Evolutionary conservation across 2,329 filamentous ascomycete genomes (phyloP), one percentile per base, ranked within the genome.

Genomic region (Monilinia aucupariae): DNA sequence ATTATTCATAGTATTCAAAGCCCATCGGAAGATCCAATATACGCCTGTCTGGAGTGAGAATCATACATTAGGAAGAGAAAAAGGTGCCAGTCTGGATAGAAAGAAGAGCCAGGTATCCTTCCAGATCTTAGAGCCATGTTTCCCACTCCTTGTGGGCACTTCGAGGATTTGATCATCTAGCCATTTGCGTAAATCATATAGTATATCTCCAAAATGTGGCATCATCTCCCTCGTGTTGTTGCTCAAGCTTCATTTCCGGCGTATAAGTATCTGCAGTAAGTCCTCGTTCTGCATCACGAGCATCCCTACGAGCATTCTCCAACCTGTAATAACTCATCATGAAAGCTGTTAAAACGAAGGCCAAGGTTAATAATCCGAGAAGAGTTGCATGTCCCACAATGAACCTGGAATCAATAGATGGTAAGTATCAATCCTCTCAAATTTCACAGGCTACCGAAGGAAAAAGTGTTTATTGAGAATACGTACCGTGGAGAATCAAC

Each of bases 281-380:
- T 70, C 79, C 75, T 61, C 77, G 69, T 50, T 73, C 72, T 27
- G 22, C 41, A 49, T 69, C 62, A 13, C 64, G 41, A 64, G 67
- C 67, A 69, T 85, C 81, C 17, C 85, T 77, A 55, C 82, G 77
- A 5, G 75, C 74, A 65, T 86, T 86, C 76, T 86, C 84, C 49
- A 76, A 73, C 48, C 80, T 77, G 32, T 83, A 79, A 74, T 85
- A 86, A 34, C 78, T 71, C 25, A 81, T 82, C 83, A 87, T 86
- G 69, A 81, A 75, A 51, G 78, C 71, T 50, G 78, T 81, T 15
- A 86, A 75, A 55, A 77, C 63, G 64, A 79, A 76, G 22, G 79
- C 78, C 78, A 85, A 81, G 67, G 73, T 74, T 10, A 68, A 70
- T 30, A 76, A 65, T 0, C 73, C 78, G 32, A 82, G 76, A 45